phyloP scores from a whole-genome alignment of 768 basidiomycete species.

The Hirschioporus abietinus region DNA sequence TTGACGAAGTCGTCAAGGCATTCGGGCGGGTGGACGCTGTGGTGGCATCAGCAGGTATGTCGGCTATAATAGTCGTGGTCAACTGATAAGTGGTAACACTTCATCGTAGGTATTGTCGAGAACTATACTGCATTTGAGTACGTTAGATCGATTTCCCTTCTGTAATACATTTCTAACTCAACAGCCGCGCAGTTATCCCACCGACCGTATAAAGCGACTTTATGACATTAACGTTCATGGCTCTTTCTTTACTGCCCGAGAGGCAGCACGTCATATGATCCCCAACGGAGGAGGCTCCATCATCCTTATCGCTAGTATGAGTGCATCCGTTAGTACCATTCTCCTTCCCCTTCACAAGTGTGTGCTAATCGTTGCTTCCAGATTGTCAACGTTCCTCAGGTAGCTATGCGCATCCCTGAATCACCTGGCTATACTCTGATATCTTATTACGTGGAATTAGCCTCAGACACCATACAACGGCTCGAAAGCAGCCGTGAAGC shows the following conservation, averaged over 20 bases:
- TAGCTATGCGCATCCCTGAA: slow-evolving; percentile 21
- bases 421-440: slow-evolving; percentile 2
- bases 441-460: slow-evolving; percentile 28
- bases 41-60: slow-evolving; percentile 81
- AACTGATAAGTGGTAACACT: slow-evolving; percentile 4
- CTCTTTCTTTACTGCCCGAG: slow-evolving; percentile 91
- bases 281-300: slow-evolving; percentile 74
- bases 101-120: slow-evolving; percentile 66
- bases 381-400: slow-evolving; percentile 89
- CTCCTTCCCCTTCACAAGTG: slow-evolving; percentile 3
- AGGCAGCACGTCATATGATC: slow-evolving; percentile 91
- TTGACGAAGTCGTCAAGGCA: slow-evolving; percentile 53
- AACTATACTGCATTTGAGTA: slow-evolving; percentile 86
- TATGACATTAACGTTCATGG: slow-evolving; percentile 95
- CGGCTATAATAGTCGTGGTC: slow-evolving; percentile 13
- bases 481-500: slow-evolving; percentile 93
- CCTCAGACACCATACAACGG: slow-evolving; percentile 95
- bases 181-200: slow-evolving; percentile 61
- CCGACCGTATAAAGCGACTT: slow-evolving; percentile 75
- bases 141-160: slow-evolving; percentile 18
- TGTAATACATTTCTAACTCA: slow-evolving; percentile 5
- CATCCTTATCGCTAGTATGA: slow-evolving; percentile 87
- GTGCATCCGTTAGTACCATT: slow-evolving; percentile 60
- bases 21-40: slow-evolving; percentile 75
- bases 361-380: slow-evolving; percentile 24